A percentile compares a stretch with the other conserved stretches of the same genome.
Evolutionary conservation across 1,284 basidiomycete genomes (phyloP).

Genomic region (Ustilago vetiveriae): DNA sequence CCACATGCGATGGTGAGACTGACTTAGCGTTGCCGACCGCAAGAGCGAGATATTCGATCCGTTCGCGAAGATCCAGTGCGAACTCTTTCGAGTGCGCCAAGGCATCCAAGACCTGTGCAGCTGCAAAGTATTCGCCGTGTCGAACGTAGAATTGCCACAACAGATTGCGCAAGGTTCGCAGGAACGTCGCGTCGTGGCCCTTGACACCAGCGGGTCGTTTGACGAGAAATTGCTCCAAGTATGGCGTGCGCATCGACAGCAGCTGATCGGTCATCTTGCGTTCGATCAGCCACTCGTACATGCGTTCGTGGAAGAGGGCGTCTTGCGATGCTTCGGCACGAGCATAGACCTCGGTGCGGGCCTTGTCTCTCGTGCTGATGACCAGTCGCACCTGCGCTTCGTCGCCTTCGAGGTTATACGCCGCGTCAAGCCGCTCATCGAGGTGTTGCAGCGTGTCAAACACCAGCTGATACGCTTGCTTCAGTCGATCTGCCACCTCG

Average conservation of each 20-base stretch:
- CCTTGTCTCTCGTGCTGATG: slow-evolving; percentile 57
- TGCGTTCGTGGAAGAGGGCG: slow-evolving; percentile 89
- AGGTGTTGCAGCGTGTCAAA: slow-evolving; percentile 80
- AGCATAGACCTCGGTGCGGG: slow-evolving; percentile 50
- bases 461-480: slow-evolving; percentile 75
- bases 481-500: slow-evolving; percentile 71
- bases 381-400: slow-evolving; percentile 57
- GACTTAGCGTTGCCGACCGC: slow-evolving; percentile 91
- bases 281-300: slow-evolving; percentile 92
- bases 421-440: slow-evolving; percentile 71
- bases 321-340: slow-evolving; percentile 82
- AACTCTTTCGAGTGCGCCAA: slow-evolving; percentile 87
- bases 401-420: slow-evolving; percentile 39
- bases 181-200: slow-evolving; percentile 26
- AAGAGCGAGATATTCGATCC: slow-evolving; percentile 70
- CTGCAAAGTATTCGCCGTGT: slow-evolving; percentile 76
- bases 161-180: slow-evolving; percentile 76
- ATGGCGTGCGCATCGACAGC: slow-evolving; percentile 75
- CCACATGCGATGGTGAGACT: slow-evolving; percentile 66
- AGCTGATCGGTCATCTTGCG: slow-evolving; percentile 85
- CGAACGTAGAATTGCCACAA: slow-evolving; percentile 94
- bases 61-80: slow-evolving; percentile 53
- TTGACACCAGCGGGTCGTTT: slow-evolving; percentile 76
- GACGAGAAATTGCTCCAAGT: slow-evolving; percentile 85
- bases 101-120: slow-evolving; percentile 85